A percentile compares a stretch with the other conserved stretches of the same genome.
These are phyloP conservation scores for Beta lomatogona DNA, from an alignment of 179 eudicot genomes.

Conservation along the genomic window DNA sequence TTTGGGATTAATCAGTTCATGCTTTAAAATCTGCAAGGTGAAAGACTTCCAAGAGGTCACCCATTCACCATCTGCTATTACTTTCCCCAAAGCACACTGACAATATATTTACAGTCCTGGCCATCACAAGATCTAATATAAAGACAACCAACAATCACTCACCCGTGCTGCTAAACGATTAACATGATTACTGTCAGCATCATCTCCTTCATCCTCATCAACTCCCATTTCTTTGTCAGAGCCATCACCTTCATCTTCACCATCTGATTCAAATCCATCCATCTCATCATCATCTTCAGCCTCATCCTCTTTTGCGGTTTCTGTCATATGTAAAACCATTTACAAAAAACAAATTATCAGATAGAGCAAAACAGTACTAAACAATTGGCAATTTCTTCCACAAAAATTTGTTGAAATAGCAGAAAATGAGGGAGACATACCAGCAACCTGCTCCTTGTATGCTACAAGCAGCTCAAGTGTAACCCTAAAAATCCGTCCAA, in stretches of 20 bases:
- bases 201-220: constrained; percentile 96
- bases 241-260: constrained; percentile 71
- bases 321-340: constrained; percentile 38
- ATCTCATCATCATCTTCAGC: constrained; percentile 79
- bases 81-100: background rate
- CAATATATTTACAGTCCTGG: background rate
- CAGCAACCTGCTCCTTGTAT: constrained; percentile 95
- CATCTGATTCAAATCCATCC: constrained; percentile 83
- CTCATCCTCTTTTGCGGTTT: constrained; percentile 74
- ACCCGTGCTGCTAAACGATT: constrained; percentile 91
- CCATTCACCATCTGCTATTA: background rate
- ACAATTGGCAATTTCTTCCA: background rate
- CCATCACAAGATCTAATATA: background rate
- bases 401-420: background rate
- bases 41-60: background rate
- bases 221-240: constrained; percentile 96
- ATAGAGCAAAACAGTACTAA: background rate
- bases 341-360: background rate
- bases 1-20: background rate
- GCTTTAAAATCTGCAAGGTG: background rate
- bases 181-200: constrained; percentile 67
- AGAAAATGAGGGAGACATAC: constrained; percentile 32
- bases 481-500: constrained; percentile 86
- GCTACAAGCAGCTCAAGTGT: constrained; percentile 92
- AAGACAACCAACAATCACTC: constrained; percentile 12